These are phyloP conservation scores for Teunomyces cretensis DNA, from an alignment of 805 yeast species.

Conservation along the genomic window DNA sequence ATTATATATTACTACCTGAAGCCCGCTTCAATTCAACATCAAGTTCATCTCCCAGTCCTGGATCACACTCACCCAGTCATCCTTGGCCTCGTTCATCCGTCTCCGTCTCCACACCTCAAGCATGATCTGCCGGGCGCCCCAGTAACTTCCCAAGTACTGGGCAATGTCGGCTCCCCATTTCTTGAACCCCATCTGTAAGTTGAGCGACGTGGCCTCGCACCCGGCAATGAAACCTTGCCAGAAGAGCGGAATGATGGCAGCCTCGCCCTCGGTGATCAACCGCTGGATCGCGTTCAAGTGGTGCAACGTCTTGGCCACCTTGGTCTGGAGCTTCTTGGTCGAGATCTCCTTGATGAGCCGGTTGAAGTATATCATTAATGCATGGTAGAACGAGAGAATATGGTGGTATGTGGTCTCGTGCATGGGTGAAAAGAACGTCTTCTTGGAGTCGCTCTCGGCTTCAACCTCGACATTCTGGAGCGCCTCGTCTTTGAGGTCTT, in stretches of 20 bases:
- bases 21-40: slow-evolving; percentile 51
- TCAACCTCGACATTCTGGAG: slow-evolving; percentile 10
- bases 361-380: slow-evolving; percentile 67
- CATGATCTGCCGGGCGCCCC: slow-evolving; percentile 85
- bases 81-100: slow-evolving; percentile 54
- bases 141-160: slow-evolving; percentile 64
- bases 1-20: neutral
- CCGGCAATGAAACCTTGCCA: slow-evolving; percentile 93
- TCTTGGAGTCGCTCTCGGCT: slow-evolving; percentile 10
- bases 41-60: slow-evolving; percentile 84
- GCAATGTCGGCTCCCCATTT: slow-evolving; percentile 70
- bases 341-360: slow-evolving; percentile 58
- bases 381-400: slow-evolving; percentile 74
- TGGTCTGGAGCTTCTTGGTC: slow-evolving; percentile 58
- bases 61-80: slow-evolving; percentile 77
- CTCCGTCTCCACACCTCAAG: slow-evolving; percentile 82
- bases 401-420: slow-evolving; percentile 80
- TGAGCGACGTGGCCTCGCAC: slow-evolving; percentile 63
- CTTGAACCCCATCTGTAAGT: slow-evolving; percentile 64
- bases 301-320: slow-evolving; percentile 58
- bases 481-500: slow-evolving; percentile 10
- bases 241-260: slow-evolving; percentile 70
- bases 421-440: slow-evolving; percentile 48
- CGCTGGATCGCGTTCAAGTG: slow-evolving; percentile 64
- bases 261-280: slow-evolving; percentile 53